Evolutionary conservation across 2,329 filamentous ascomycete genomes (phyloP).

Genomic region (Beauveria sp.): DNA sequence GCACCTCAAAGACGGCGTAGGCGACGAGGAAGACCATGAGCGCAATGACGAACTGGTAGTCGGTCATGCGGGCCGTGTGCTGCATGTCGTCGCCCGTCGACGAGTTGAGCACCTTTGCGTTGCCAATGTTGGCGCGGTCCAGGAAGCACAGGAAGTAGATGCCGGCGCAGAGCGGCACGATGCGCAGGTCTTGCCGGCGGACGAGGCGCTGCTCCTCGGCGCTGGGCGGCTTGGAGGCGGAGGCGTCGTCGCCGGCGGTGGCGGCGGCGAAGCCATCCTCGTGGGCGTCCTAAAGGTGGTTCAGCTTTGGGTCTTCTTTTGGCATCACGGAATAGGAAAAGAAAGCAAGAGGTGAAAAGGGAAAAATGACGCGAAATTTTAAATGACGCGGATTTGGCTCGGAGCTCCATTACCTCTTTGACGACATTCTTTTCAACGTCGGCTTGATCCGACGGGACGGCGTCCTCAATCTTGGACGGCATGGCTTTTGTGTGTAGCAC

Average conservation of each 20-base stretch:
- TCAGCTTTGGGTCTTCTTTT: no score
- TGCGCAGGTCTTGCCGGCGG: slow-evolving; percentile 53
- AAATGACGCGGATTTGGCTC: neutral
- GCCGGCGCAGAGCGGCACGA: slow-evolving; percentile 53
- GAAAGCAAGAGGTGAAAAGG: no score
- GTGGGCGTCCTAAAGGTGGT: neutral
- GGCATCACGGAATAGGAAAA: neutral
- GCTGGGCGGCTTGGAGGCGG: neutral
- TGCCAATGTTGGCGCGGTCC: slow-evolving; percentile 62
- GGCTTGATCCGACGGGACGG: neutral
- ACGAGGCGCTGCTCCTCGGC: slow-evolving; percentile 32
- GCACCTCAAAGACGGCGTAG: slow-evolving; percentile 54
- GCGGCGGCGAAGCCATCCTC: neutral
- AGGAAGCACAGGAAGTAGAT: slow-evolving; percentile 64
- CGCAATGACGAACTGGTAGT: slow-evolving; percentile 50
- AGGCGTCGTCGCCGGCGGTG: neutral
- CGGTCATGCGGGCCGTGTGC: slow-evolving; percentile 51
- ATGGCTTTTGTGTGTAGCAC: neutral
- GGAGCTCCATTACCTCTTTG: slow-evolving; percentile 7
- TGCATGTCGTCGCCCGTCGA: slow-evolving; percentile 54
- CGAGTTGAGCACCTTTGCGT: slow-evolving; percentile 58
- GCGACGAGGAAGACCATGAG: slow-evolving; percentile 56
- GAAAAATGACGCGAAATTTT: no score
- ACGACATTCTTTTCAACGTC: neutral
- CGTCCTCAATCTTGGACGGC: slow-evolving; percentile 8